Percentiles rank a stretch among this genome's conserved stretches.
Evolutionary conservation across 2,329 filamentous ascomycete genomes (phyloP).

Genomic region (Neophaeococcomyces aloes): DNA sequence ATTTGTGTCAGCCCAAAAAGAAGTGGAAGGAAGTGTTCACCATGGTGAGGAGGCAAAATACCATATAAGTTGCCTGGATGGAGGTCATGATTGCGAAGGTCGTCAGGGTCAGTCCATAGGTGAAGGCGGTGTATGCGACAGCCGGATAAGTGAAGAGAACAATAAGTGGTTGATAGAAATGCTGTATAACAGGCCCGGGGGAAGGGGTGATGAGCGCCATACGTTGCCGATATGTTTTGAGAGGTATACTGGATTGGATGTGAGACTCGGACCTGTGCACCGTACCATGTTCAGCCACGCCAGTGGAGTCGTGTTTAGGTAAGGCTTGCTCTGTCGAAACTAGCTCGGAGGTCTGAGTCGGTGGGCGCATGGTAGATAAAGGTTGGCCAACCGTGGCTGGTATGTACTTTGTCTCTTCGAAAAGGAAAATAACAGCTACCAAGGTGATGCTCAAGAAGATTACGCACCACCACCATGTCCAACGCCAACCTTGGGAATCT

Average conservation of each 20-base stretch:
- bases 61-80: slow-evolving; percentile 28
- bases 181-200: slow-evolving; percentile 22
- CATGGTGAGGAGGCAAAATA: too few species aligned
- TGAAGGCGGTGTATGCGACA: slow-evolving; percentile 31
- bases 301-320: slow-evolving; percentile 1
- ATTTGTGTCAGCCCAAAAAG: too few species aligned
- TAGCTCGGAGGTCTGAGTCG: background rate
- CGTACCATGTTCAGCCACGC: slow-evolving; percentile 2
- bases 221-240: slow-evolving; percentile 23
- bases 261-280: slow-evolving; percentile 22
- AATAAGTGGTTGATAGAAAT: slow-evolving; percentile 16
- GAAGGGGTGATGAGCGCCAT: slow-evolving; percentile 24
- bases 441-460: slow-evolving; percentile 27
- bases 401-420: slow-evolving; percentile 30
- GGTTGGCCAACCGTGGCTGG: slow-evolving; percentile 13
- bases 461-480: slow-evolving; percentile 27
- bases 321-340: background rate
- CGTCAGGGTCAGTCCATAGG: slow-evolving; percentile 30
- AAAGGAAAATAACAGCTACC: slow-evolving; percentile 26
- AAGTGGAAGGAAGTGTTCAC: too few species aligned
- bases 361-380: slow-evolving; percentile 5
- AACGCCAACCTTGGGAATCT: slow-evolving; percentile 28
- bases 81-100: slow-evolving; percentile 26
- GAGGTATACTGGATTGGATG: too few species aligned
- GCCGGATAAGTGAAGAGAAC: slow-evolving; percentile 20